Evolutionary conservation across 225 moss, liverwort and hornwort species (phyloP).

Genomic region (Physcomitrellopsis africana): DNA sequence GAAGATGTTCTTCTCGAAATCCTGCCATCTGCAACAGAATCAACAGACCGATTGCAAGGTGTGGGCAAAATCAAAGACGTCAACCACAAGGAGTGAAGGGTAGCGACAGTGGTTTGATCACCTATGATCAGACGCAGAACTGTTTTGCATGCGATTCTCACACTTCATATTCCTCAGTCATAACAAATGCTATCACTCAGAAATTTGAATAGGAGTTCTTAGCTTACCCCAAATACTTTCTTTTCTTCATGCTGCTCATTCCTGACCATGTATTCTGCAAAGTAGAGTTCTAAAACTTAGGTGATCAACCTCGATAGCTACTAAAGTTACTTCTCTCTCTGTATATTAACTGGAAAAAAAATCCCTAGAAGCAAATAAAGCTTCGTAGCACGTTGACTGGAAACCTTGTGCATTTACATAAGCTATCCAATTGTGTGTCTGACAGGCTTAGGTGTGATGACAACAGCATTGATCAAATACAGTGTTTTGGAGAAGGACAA

Average conservation of each 20-base stretch:
- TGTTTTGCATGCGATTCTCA: background rate
- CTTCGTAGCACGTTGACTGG: background rate
- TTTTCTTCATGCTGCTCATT: constrained; percentile 33
- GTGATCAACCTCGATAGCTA: background rate
- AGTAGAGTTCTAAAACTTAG: background rate
- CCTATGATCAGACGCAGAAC: background rate
- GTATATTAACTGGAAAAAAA: no score
- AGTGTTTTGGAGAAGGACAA: constrained; percentile 1
- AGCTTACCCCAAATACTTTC: constrained; percentile 58
- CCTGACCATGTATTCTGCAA: constrained; percentile 28
- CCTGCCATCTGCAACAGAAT: constrained; percentile 60
- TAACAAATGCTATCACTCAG: background rate
- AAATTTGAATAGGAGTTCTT: background rate
- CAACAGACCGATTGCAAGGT: background rate
- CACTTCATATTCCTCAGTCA: background rate
- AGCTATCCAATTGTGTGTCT: background rate
- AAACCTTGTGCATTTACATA: background rate
- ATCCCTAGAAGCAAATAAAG: no score
- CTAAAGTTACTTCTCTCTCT: background rate
- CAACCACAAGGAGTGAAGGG: background rate
- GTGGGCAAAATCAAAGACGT: background rate
- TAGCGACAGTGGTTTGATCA: background rate
- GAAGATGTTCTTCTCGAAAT: constrained; percentile 73
- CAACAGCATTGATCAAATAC: background rate
- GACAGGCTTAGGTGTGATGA: background rate